Percentiles rank a stretch among this genome's conserved stretches.
Evolutionary conservation across 108 stramenopile genomes (phyloP).

Genomic region (Fragilaria radians): DNA sequence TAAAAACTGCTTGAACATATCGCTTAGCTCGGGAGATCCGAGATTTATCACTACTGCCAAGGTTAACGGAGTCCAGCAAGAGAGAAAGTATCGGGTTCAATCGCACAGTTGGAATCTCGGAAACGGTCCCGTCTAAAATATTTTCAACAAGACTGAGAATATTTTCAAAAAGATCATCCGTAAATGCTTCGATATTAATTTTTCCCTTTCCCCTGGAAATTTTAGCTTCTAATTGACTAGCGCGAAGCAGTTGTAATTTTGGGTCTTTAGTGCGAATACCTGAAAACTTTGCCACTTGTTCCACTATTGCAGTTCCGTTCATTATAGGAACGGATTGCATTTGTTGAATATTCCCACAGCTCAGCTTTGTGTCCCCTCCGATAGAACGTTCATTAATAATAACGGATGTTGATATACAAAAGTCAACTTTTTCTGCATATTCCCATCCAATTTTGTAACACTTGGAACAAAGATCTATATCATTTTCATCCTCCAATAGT

Average conservation of each 20-base stretch:
- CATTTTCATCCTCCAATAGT: constrained; percentile 44
- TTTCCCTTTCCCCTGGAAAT: neutral
- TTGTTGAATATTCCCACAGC: constrained; percentile 53
- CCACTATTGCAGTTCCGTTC: constrained; percentile 28
- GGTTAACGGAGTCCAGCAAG: neutral
- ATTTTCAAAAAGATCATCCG: neutral
- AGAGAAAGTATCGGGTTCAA: neutral
- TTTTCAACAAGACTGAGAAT: neutral
- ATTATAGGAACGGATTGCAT: constrained; percentile 53
- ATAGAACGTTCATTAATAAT: constrained; percentile 43
- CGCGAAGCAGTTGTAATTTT: constrained; percentile 23
- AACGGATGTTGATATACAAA: constrained; percentile 22
- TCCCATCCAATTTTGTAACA: constrained; percentile 41
- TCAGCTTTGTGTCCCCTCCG: constrained; percentile 22
- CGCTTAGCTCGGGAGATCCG: neutral
- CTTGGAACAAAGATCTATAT: constrained; percentile 54
- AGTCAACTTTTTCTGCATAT: constrained; percentile 37
- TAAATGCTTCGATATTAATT: neutral
- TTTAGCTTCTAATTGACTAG: neutral
- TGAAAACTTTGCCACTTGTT: constrained; percentile 17
- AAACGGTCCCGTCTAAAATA: neutral
- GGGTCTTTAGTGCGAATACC: constrained; percentile 4
- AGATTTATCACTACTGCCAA: neutral
- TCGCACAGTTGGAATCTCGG: neutral
- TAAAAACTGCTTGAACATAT: neutral